phyloP scores from a whole-genome alignment of 2,329 filamentous ascomycete genomes.

The Coniochaeta hoffmannii region DNA sequence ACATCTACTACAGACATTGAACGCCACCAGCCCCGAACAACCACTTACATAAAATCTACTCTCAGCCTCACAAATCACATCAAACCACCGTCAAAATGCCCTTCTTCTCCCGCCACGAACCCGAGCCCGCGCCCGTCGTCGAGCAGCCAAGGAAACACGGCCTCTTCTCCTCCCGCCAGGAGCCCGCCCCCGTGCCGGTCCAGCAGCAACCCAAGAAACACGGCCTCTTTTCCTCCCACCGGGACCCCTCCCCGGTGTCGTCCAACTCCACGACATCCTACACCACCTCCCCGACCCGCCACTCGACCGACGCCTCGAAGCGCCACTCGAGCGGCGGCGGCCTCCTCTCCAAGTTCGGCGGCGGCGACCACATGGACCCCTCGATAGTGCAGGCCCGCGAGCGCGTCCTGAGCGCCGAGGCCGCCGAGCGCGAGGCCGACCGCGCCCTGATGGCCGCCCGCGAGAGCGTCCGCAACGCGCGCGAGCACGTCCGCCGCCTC shows the following conservation, averaged over 20 bases:
- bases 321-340: constrained; percentile 21
- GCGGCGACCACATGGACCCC: constrained; percentile 48
- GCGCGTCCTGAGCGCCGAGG: constrained; percentile 54
- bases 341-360: constrained; percentile 31
- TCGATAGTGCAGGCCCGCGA: constrained; percentile 55
- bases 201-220: constrained; percentile 7
- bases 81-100: constrained; percentile 18
- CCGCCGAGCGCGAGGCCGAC: constrained; percentile 58
- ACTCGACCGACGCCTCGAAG: constrained; percentile 19
- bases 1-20: neutral
- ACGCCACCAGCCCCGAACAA: neutral
- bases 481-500: constrained; percentile 54
- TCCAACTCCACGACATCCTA: constrained; percentile 15
- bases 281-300: constrained; percentile 18
- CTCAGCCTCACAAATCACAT: neutral
- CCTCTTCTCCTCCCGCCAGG: constrained; percentile 24
- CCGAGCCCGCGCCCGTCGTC: constrained; percentile 18
- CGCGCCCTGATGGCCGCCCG: constrained; percentile 51
- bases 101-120: constrained; percentile 23
- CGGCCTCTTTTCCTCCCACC: constrained; percentile 9
- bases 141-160: constrained; percentile 21
- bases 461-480: constrained; percentile 51
- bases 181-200: neutral
- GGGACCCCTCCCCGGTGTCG: constrained; percentile 7
- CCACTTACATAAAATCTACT: neutral